Conservation (phyloP, 768 basidiomycete species). For the Amylocystis lapponica region DNA sequence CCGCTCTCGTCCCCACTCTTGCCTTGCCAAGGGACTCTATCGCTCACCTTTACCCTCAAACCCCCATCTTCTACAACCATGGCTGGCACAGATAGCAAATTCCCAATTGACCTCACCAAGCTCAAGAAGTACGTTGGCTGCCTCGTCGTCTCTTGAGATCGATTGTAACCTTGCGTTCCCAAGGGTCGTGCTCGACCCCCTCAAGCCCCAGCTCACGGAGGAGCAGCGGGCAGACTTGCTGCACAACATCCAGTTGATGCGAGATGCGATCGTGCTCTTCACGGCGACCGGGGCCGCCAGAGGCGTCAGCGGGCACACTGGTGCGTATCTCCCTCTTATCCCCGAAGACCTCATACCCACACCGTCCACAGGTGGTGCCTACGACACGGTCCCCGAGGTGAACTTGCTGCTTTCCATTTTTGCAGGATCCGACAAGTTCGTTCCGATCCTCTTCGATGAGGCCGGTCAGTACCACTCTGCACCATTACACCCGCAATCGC, state of each 20-base stretch:
- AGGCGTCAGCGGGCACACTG: slow-evolving; percentile 84
- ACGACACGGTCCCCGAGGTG: slow-evolving; percentile 77
- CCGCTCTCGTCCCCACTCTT: too few species aligned
- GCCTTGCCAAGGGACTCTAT: too few species aligned
- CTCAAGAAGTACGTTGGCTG: slow-evolving; percentile 57
- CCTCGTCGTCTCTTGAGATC: background rate
- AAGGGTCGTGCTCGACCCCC: slow-evolving; percentile 71
- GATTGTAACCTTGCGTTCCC: slow-evolving; percentile 4
- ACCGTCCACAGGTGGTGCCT: slow-evolving; percentile 32
- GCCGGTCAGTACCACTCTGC: slow-evolving; percentile 48
- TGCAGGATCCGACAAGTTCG: slow-evolving; percentile 53
- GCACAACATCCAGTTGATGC: slow-evolving; percentile 72
- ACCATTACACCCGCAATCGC: background rate
- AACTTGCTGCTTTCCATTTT: slow-evolving; percentile 74
- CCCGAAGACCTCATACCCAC: background rate
- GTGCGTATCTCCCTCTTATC: slow-evolving; percentile 25
- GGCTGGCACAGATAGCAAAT: slow-evolving; percentile 38
- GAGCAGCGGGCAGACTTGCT: slow-evolving; percentile 55
- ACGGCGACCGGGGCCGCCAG: slow-evolving; percentile 82
- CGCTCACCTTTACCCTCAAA: background rate
- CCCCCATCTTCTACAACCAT: slow-evolving; percentile 23
- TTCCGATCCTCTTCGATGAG: slow-evolving; percentile 74
- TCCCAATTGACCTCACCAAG: slow-evolving; percentile 74
- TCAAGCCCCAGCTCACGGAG: slow-evolving; percentile 52
- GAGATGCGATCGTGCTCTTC: slow-evolving; percentile 83